Evolutionary conservation across 306 rosid species (phyloP).

Genomic region (Carpinus fangiana): DNA sequence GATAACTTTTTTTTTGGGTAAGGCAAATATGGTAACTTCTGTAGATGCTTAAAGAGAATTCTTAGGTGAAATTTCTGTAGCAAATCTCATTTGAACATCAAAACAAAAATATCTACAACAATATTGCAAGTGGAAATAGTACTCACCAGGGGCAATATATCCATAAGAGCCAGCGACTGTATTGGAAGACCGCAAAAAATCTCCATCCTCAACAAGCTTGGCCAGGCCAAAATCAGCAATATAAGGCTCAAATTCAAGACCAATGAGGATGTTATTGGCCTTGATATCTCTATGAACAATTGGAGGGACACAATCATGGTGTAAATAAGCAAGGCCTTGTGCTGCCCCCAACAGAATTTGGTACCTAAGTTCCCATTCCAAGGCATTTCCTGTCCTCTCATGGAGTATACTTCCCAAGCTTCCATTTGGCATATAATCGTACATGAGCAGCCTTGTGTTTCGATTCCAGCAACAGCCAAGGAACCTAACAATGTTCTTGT

Average conservation of each 20-base stretch:
- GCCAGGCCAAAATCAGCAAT: constrained; percentile 97
- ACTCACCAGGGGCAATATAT: constrained; percentile 93
- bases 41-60: background rate
- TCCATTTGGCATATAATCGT: constrained; percentile 94
- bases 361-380: constrained; percentile 95
- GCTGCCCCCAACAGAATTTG: constrained; percentile 86
- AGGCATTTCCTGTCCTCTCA: constrained; percentile 67
- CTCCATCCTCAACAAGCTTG: constrained; percentile 83
- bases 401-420: constrained; percentile 82
- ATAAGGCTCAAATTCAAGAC: constrained; percentile 88
- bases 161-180: constrained; percentile 98
- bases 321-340: constrained; percentile 87
- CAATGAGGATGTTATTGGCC: constrained; percentile 96
- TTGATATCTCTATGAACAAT: constrained; percentile 94
- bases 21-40: background rate
- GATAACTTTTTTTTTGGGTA: background rate
- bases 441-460: constrained; percentile 75
- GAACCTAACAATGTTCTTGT: constrained; percentile 89
- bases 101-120: background rate
- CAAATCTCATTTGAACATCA: background rate
- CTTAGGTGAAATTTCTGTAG: background rate
- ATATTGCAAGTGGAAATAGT: constrained; percentile 2
- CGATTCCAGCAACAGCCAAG: constrained; percentile 84
- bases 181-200: constrained; percentile 76
- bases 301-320: constrained; percentile 97